A percentile compares a stretch with the other conserved stretches of the same genome.
Conservation (phyloP, 2,329 filamentous ascomycete species). For the Penicillium frequentans region DNA sequence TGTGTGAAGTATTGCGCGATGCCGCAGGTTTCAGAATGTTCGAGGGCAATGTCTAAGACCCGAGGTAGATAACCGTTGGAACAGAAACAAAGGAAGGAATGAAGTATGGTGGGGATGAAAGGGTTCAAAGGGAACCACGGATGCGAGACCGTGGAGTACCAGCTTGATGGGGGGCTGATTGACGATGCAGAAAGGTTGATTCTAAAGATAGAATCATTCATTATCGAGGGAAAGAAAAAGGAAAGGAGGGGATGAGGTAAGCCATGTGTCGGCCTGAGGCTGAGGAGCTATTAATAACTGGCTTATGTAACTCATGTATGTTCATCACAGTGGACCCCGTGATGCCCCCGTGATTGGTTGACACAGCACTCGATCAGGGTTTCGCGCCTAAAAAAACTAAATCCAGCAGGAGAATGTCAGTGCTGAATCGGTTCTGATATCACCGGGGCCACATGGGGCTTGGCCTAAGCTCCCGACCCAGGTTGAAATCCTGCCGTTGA, state of each 20-base stretch:
- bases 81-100: background rate
- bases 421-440: background rate
- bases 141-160: slow-evolving; percentile 12
- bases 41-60: background rate
- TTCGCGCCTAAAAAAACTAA: background rate
- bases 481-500: too few relatives aligned
- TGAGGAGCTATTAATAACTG: background rate
- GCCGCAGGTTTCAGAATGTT: background rate
- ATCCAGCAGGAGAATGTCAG: background rate
- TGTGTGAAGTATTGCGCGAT: background rate
- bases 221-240: slow-evolving; percentile 2
- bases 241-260: slow-evolving; percentile 5
- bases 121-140: slow-evolving; percentile 1
- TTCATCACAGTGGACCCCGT: background rate
- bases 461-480: background rate
- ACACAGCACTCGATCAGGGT: background rate
- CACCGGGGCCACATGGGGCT: background rate
- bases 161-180: slow-evolving; percentile 15
- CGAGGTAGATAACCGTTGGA: background rate
- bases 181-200: slow-evolving; percentile 30
- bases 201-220: slow-evolving; percentile 29
- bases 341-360: background rate
- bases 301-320: background rate
- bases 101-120: slow-evolving; percentile 1
- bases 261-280: slow-evolving; percentile 10